Evolutionary conservation across 495 filamentous ascomycete species (phyloP), one percentile per base, ranked within the genome.

Genomic region (Trichocladium antarcticum): DNA sequence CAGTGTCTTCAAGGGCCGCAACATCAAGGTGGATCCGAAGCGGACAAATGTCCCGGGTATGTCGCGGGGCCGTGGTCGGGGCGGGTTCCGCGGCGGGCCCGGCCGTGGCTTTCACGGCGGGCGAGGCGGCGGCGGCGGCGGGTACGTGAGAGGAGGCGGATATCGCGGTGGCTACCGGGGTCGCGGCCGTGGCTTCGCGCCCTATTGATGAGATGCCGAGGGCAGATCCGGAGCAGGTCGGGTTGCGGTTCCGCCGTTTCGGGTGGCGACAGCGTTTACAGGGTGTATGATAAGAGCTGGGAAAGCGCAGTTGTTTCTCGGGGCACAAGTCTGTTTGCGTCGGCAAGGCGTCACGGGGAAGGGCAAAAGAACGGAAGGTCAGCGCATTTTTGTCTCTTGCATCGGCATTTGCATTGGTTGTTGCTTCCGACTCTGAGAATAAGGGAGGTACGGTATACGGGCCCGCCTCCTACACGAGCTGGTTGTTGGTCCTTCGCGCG

Each of bases 21-120:
- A 87, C 59, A 76, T 99, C 56, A 97, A 99, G 82, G 93, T 99
- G 31, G 87, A 89, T 1, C 93, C 93, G 5, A 99, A 99, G 68
- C 84, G 93, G 35, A 99, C 93, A 42, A 99, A 99, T 63, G 70
- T 99, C 36, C 93, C 93, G 1, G 93, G 93, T 52, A 86, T 97
- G 86, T 80, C 73, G 37, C 75, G 81, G 31, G 80, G 89, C 24
- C 85, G 90, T 16, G 76, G 87, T 47, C 63, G 75, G 17, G 66
- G 77, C 46, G 72, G 70, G 21, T 67, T 61, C 53, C 65, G 60
- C 11, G 71, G 71, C 41, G 78, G 82, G n/a, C n/a, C n/a, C 45
- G 74, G 85, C 50, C 79, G 87, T 43, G 79, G 82, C 3, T 70
- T 64, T 42, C 58, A 67, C 42, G 66, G 66, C 11, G 71, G 79